Percentiles rank a stretch among this genome's conserved stretches.
phyloP scores from a whole-genome alignment of 768 basidiomycete genomes.

The Phallus indusiatus region DNA sequence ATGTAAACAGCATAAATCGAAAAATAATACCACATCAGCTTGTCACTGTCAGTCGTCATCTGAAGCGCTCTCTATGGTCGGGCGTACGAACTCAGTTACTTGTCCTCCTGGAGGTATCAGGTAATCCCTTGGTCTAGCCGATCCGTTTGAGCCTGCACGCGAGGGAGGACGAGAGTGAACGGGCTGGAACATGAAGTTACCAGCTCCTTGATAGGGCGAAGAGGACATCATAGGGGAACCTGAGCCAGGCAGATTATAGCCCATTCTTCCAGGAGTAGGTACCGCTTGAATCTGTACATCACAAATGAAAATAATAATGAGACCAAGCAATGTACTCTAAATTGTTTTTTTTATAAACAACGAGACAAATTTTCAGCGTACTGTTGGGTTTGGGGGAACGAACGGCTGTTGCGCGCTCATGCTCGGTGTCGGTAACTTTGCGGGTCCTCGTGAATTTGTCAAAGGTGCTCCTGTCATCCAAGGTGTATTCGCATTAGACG shows the following conservation, averaged over 20 bases:
- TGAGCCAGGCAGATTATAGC: background rate
- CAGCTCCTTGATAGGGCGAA: background rate
- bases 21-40: background rate
- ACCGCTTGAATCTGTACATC: background rate
- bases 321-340: no score
- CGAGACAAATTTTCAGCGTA: background rate
- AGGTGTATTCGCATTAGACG: background rate
- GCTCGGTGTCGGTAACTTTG: background rate
- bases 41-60: background rate
- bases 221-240: background rate
- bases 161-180: background rate
- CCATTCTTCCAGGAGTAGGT: background rate
- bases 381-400: background rate
- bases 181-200: background rate
- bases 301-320: no score
- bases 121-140: background rate
- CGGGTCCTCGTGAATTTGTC: background rate
- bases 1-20: background rate
- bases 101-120: background rate
- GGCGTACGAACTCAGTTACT: background rate
- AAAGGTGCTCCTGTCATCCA: background rate
- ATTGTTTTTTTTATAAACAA: no score
- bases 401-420: background rate
- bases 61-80: background rate
- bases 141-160: background rate